Conservation (phyloP, 2,329 filamentous ascomycete species). For the Teratosphaeria gauchensis region DNA sequence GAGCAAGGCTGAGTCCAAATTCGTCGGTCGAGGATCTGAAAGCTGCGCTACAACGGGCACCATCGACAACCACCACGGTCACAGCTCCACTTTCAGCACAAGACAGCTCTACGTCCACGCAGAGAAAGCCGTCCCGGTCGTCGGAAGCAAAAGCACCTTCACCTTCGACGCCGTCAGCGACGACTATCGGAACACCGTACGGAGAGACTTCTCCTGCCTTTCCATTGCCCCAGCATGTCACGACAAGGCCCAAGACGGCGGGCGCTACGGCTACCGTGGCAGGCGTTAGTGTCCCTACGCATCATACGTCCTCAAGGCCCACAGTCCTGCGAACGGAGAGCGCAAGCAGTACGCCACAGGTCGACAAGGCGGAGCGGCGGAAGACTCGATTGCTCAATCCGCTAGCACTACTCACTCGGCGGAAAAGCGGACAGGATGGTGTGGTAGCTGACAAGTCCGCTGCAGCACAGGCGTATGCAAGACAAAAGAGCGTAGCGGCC, state of each 20-base stretch:
- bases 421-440: constrained; percentile 38
- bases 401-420: constrained; percentile 49
- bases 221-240: constrained; percentile 24
- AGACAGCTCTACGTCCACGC: constrained; percentile 15
- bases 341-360: neutral
- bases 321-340: neutral
- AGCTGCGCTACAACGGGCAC: neutral
- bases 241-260: constrained; percentile 21
- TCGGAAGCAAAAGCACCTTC: neutral
- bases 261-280: constrained; percentile 22
- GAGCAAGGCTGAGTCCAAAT: constrained; percentile 6
- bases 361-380: constrained; percentile 26
- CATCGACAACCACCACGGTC: neutral
- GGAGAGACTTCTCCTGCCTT: constrained; percentile 19
- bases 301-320: constrained; percentile 16
- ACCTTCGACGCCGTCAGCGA: neutral
- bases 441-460: constrained; percentile 10
- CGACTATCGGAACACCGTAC: constrained; percentile 24
- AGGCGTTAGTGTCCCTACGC: constrained; percentile 26
- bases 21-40: constrained; percentile 5
- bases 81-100: neutral
- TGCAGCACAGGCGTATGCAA: constrained; percentile 34
- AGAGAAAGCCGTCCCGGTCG: constrained; percentile 12
- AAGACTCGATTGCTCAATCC: constrained; percentile 44
- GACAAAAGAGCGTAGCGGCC: constrained; percentile 42